phyloP scores from a whole-genome alignment of 2,329 filamentous ascomycete species.

The Chrysoporthe deuterocubensis region DNA sequence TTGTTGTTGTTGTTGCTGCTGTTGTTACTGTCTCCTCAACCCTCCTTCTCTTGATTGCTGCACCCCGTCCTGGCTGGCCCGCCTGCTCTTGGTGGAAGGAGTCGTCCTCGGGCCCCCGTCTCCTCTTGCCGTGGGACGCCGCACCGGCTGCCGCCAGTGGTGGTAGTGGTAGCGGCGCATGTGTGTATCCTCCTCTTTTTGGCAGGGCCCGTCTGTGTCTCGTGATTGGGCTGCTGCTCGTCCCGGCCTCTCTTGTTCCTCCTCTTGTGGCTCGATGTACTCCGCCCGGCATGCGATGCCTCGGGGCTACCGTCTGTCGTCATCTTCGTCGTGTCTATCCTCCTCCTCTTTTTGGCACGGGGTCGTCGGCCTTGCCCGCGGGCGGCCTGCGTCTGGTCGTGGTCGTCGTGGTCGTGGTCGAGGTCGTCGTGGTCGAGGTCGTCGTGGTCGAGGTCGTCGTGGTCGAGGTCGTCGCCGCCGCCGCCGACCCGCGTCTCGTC shows the following conservation, averaged over 20 bases:
- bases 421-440: no score
- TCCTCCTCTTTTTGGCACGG: background rate
- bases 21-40: background rate
- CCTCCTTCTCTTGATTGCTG: constrained; percentile 4
- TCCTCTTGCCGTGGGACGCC: constrained; percentile 1
- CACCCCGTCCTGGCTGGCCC: background rate
- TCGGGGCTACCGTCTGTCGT: background rate
- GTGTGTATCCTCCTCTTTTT: constrained; percentile 9
- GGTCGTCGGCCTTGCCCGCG: no score
- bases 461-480: no score
- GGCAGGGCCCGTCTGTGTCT: no score
- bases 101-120: background rate
- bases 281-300: background rate
- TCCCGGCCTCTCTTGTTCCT: constrained; percentile 1
- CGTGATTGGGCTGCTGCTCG: background rate
- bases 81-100: no score
- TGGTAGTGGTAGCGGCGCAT: background rate
- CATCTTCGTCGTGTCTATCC: no score
- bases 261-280: constrained; percentile 9
- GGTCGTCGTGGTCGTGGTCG: no score
- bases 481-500: no score
- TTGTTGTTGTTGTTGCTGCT: background rate
- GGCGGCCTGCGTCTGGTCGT: no score
- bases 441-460: no score
- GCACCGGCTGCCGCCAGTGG: background rate